phyloP scores from a whole-genome alignment of 2,329 filamentous ascomycete genomes.

The Ampelomyces quisqualis region DNA sequence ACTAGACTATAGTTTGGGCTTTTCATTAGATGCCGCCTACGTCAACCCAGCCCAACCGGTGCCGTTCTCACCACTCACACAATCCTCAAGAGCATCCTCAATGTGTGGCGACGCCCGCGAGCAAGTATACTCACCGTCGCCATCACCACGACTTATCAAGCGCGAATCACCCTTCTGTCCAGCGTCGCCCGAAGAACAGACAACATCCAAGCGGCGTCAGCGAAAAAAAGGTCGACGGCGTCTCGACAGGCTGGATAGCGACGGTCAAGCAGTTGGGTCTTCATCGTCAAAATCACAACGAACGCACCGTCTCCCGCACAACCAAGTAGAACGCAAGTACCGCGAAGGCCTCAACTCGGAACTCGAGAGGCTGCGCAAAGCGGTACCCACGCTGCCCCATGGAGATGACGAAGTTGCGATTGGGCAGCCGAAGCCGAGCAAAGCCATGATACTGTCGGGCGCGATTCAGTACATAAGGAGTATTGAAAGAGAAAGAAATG shows the following conservation, averaged over 20 bases:
- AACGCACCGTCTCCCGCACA: slow-evolving; percentile 36
- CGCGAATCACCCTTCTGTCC: slow-evolving; percentile 31
- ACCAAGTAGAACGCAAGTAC: slow-evolving; percentile 40
- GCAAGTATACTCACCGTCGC: slow-evolving; percentile 24
- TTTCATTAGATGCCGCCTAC: slow-evolving; percentile 21
- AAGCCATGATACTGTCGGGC: slow-evolving; percentile 34
- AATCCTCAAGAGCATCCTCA: slow-evolving; percentile 36
- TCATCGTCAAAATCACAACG: slow-evolving; percentile 18
- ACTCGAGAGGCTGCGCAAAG: slow-evolving; percentile 32
- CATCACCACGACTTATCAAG: slow-evolving; percentile 34
- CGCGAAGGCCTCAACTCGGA: slow-evolving; percentile 33
- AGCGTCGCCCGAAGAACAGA: slow-evolving; percentile 19
- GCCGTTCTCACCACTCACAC: slow-evolving; percentile 19
- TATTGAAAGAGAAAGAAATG: slow-evolving; percentile 34
- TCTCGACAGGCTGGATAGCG: slow-evolving; percentile 25
- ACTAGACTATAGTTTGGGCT: slow-evolving; percentile 19
- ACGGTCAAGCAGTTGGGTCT: slow-evolving; percentile 17
- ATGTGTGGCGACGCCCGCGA: slow-evolving; percentile 34
- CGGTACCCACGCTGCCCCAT: slow-evolving; percentile 36
- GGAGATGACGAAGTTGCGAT: slow-evolving; percentile 26
- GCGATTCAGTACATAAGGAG: slow-evolving; percentile 39
- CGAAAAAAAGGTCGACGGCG: slow-evolving; percentile 37
- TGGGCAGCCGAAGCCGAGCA: slow-evolving; percentile 37
- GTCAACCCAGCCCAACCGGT: slow-evolving; percentile 16
- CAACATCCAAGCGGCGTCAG: slow-evolving; percentile 28